Evolutionary conservation across 1,284 basidiomycete species (phyloP), one percentile per base, ranked within the genome.

Genomic region (Amylostereum chailletii): DNA sequence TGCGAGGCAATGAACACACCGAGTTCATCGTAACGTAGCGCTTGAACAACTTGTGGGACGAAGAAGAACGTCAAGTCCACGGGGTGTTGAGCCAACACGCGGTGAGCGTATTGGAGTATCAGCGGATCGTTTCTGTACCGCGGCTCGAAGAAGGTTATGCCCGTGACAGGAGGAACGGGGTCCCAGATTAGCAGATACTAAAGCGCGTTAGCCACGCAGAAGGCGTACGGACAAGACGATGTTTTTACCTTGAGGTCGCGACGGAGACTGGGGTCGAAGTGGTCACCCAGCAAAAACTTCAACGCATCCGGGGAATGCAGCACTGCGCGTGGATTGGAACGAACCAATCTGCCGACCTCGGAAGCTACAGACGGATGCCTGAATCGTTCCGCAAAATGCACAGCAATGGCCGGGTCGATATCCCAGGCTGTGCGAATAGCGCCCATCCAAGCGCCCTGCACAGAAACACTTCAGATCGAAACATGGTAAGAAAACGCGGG

Each of bases 41-140:
- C 94, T 64, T 99, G 96, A 1, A 99, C 96, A 26, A 99, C 85
- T 74, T 99, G 96, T 0, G 96, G 96, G 11, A 99, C 93, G 64
- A 97, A 99, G 77, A 99, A 99, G 78, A 99, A 99, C 0, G 94
- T 95, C 43, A 98, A 66, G 29, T 93, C 86, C 11, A 99, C 90
- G 0, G 94, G 91, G 63, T 98, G 94, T 64, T 96, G 87, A 64
- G 95, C 93, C 40, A 99, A 72, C 1, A 94, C 91, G 45, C 94
- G 82, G 72, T 99, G 94, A 0, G 95, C 94, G 65, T 97, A 99
- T 82, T 99, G 96, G 33, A 99, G 70, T 37, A 98, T 70, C 38
- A 93, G 65, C 0, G 94, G 87, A 60, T 98, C 84, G 59, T 83
- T 91, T 51, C 84, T 77, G 65, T 86, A 94, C 48, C 82, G 79